Percentiles rank a stretch among this genome's conserved stretches.
Conservation (phyloP, 2,329 filamentous ascomycete species). For the Penicillium capsulatum region DNA sequence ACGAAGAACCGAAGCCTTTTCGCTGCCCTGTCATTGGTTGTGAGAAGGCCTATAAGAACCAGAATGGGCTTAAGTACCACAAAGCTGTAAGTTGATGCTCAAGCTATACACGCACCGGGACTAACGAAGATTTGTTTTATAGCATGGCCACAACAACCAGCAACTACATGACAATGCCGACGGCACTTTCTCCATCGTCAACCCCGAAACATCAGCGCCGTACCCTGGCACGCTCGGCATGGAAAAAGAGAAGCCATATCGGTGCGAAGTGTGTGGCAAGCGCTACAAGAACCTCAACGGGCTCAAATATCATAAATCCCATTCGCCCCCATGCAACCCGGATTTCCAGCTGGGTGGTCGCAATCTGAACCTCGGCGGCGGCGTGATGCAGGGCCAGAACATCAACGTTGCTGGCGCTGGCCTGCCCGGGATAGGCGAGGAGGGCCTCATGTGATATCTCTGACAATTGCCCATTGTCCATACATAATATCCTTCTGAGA, state of each 20-base stretch:
- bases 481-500: slow-evolving; percentile 21
- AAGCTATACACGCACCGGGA: too few species aligned
- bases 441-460: slow-evolving; percentile 35
- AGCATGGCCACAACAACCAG: slow-evolving; percentile 93
- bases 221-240: slow-evolving; percentile 97
- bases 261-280: slow-evolving; percentile 94
- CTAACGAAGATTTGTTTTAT: slow-evolving; percentile 4
- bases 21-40: slow-evolving; percentile 97
- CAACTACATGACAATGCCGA: slow-evolving; percentile 95
- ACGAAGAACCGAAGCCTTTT: slow-evolving; percentile 95
- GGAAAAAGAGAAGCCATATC: slow-evolving; percentile 99
- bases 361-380: slow-evolving; percentile 38
- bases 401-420: slow-evolving; percentile 48
- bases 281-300: slow-evolving; percentile 99
- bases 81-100: slow-evolving; percentile 61
- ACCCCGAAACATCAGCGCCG: slow-evolving; percentile 87
- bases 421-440: slow-evolving; percentile 45
- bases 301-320: slow-evolving; percentile 86
- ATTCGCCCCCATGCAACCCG: slow-evolving; percentile 85
- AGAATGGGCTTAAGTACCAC: slow-evolving; percentile 94
- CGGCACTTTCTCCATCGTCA: slow-evolving; percentile 96
- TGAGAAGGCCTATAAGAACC: slow-evolving; percentile 99
- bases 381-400: slow-evolving; percentile 46
- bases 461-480: slow-evolving; percentile 6
- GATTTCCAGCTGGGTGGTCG: slow-evolving; percentile 60